Evolutionary conservation across 75 land plant genomes (phyloP).

Genomic region (Cupressus sempervirens): DNA sequence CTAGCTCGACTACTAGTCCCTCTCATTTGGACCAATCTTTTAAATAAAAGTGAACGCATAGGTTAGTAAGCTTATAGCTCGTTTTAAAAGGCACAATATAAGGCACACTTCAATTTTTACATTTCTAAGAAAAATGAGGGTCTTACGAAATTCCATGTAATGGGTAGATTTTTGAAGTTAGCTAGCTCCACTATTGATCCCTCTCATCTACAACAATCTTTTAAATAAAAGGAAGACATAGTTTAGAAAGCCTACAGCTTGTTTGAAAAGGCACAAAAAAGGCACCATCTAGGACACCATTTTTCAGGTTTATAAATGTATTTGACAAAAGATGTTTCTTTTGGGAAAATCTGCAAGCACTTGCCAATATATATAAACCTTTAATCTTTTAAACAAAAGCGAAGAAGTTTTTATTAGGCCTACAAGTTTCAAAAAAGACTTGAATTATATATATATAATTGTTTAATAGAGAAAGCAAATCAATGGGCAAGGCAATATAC

Average conservation of each 20-base stretch:
- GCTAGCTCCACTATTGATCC: no score
- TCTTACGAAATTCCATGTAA: no score
- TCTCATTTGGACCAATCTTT: no score
- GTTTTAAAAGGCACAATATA: neutral
- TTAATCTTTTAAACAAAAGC: neutral
- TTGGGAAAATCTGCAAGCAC: neutral
- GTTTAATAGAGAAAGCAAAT: neutral
- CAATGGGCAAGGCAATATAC: neutral
- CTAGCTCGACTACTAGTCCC: no score
- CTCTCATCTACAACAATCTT: no score
- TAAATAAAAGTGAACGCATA: neutral
- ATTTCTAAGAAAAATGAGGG: no score
- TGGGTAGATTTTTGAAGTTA: no score
- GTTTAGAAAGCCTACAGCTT: neutral
- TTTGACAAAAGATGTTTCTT: neutral
- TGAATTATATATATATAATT: no score
- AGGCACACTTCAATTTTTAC: no score
- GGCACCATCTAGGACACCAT: no score
- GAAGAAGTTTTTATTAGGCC: neutral
- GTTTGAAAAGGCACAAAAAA: neutral
- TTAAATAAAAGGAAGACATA: neutral
- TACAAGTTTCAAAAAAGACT: neutral
- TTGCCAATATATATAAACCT: neutral
- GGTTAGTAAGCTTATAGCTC: neutral
- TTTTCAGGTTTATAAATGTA: neutral